Percentiles rank a stretch among this genome's conserved stretches.
Evolutionary conservation across 176 grass and related monocot genomes (phyloP).

Genomic region (Phoenix roebelenii): DNA sequence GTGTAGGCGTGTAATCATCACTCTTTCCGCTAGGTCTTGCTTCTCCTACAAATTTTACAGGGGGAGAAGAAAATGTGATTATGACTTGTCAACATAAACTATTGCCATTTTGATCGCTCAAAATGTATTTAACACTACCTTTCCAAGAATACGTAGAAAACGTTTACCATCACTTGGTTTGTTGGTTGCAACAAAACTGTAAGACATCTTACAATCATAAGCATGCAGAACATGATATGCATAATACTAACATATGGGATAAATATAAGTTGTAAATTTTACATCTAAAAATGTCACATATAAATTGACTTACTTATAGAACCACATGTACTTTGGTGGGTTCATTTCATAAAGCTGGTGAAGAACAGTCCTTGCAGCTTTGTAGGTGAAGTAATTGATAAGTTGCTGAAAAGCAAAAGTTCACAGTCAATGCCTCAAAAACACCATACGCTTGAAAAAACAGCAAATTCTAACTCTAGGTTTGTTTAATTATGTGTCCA

Average conservation of each 20-base stretch:
- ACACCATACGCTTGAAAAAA: background rate
- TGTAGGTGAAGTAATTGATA: constrained; percentile 89
- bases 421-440: background rate
- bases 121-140: constrained; percentile 30
- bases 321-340: constrained; percentile 80
- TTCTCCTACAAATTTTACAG: constrained; percentile 9
- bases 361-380: constrained; percentile 78
- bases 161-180: constrained; percentile 64
- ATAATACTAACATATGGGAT: background rate
- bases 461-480: background rate
- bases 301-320: constrained; percentile 50
- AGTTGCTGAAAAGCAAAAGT: constrained; percentile 44
- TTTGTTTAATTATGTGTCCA: background rate
- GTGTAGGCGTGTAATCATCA: constrained; percentile 24
- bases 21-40: constrained; percentile 16
- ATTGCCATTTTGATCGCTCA: too few relatives aligned
- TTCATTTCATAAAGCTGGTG: constrained; percentile 97
- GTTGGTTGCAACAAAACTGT: constrained; percentile 70
- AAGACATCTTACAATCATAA: background rate
- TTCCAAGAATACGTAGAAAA: constrained; percentile 59
- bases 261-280: background rate
- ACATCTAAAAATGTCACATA: too few relatives aligned
- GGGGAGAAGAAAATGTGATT: background rate
- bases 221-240: background rate
- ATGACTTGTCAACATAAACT: too few relatives aligned